phyloP scores from a whole-genome alignment of 2,329 filamentous ascomycete species.

The Cordyceps farinosa region DNA sequence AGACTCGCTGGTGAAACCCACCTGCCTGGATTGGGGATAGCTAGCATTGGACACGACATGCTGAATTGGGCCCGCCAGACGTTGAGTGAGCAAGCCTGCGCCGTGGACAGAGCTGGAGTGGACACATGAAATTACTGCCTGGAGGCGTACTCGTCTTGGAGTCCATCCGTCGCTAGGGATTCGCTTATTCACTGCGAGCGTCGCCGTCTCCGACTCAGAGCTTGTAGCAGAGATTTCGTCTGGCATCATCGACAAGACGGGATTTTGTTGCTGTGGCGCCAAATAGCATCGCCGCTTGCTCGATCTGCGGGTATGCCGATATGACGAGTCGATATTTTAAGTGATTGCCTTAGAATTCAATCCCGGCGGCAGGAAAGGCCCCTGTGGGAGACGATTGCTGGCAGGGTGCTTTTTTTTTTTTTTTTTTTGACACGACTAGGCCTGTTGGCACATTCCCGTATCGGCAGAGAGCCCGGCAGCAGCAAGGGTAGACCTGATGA shows the following conservation, averaged over 20 bases:
- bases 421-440: neutral
- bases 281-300: neutral
- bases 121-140: neutral
- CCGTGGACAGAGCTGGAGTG: neutral
- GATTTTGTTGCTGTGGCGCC: neutral
- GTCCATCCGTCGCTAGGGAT: neutral
- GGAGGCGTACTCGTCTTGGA: neutral
- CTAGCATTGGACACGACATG: constrained; percentile 7
- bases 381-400: neutral
- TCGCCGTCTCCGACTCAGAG: neutral
- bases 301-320: constrained; percentile 14
- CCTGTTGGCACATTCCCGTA: neutral
- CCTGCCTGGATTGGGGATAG: neutral
- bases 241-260: neutral
- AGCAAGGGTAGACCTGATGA: neutral
- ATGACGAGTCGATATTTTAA: constrained; percentile 13
- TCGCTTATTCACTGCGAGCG: neutral
- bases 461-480: neutral
- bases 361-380: neutral
- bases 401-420: neutral
- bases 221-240: neutral
- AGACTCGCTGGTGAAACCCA: neutral
- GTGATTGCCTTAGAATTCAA: neutral
- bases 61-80: neutral
- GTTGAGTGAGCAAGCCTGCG: neutral